Evolutionary conservation across 441 rosid species (phyloP).

Genomic region (Adansonia grandidieri): DNA sequence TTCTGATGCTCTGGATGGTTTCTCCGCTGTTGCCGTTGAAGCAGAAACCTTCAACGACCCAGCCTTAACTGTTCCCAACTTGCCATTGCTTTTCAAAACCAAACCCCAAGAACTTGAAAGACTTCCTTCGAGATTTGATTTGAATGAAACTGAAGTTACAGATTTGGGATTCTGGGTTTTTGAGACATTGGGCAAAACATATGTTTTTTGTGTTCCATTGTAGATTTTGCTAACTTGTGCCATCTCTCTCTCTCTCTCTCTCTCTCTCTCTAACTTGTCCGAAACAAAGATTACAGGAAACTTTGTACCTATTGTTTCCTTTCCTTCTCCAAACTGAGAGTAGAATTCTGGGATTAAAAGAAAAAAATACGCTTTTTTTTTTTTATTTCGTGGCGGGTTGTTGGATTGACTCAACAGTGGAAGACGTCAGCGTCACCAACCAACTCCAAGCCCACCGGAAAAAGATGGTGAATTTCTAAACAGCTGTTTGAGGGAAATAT

Average conservation of each 20-base stretch:
- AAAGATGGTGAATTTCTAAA: not conserved
- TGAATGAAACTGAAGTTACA: conserved; percentile 41
- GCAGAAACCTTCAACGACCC: conserved; percentile 54
- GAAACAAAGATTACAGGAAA: conserved; percentile 5
- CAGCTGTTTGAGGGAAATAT: not conserved
- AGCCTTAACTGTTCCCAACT: conserved; percentile 13
- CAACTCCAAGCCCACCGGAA: conserved; percentile 20
- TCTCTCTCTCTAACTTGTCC: not conserved
- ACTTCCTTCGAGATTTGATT: conserved; percentile 33
- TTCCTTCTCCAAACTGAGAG: conserved; percentile 9
- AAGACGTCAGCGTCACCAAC: conserved; percentile 28
- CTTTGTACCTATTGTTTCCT: not conserved
- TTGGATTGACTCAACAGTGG: conserved; percentile 23
- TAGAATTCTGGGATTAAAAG: conserved; percentile 16
- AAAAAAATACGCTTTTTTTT: not conserved
- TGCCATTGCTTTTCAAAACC: conserved; percentile 38
- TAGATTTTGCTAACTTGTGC: conserved; percentile 60
- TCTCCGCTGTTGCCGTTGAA: conserved; percentile 69
- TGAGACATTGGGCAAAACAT: conserved; percentile 36
- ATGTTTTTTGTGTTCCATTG: conserved; percentile 44
- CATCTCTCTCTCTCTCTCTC: conserved; percentile 39
- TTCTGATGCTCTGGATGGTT: conserved; percentile 65
- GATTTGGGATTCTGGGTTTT: conserved; percentile 38
- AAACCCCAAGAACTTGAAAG: conserved; percentile 32
- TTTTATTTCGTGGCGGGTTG: conserved; percentile 27